Base-by-base conservation (phyloP, 2,329 filamentous ascomycete genomes). In the Colletotrichum euphorbiae region DNA sequence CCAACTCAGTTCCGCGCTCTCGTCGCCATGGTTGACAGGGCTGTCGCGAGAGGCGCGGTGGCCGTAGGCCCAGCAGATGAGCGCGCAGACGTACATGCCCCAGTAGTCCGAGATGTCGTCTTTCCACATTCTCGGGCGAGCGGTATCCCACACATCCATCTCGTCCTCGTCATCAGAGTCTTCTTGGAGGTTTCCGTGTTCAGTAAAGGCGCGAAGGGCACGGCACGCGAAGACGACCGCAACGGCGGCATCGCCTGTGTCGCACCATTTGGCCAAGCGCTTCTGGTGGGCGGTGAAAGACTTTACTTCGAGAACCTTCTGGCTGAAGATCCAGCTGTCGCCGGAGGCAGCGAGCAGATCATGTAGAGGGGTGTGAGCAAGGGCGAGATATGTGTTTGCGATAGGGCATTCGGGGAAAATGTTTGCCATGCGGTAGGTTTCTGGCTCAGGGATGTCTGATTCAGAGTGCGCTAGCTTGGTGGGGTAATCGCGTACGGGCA, bases 41-140 rank as follows among this genome's bases (percentile, higher is more conserved):
- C 50, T 43, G 42, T 71, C 71, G 8, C 69, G 58, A 52, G 52
- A 36, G 61, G 67, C 69, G 9, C 75, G 75, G 64, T 85, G 78
- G 2, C 82, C 81, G 70, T 84, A 86, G 1, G 86, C 85, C 87
- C 87, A 90, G 77, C 84, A 88, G 70, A 89, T 85, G 56, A 90
- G 79, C 7, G 85, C 79, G 69, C 85, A 88, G 7, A 85, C 83
- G 72, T 89, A 89, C 55, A 88, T 72, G 36, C 79, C 82, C 85
- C 85, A 88, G 72, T 85, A 87, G 69, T 85, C 81, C 2, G 82
- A 83, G 46, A 87, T 77, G 59, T 83, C 80, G 17, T 70, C 73
- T 64, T 77, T 75, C 72, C 73, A 74, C 40, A 52, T 68, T 57
- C 43, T 46, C 60, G 64, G 64, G 21, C 70, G 56, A 17, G 54